These are phyloP conservation scores for Yamadazyma triangularis DNA, from an alignment of 1,139 yeast species.

Conservation along the genomic window DNA sequence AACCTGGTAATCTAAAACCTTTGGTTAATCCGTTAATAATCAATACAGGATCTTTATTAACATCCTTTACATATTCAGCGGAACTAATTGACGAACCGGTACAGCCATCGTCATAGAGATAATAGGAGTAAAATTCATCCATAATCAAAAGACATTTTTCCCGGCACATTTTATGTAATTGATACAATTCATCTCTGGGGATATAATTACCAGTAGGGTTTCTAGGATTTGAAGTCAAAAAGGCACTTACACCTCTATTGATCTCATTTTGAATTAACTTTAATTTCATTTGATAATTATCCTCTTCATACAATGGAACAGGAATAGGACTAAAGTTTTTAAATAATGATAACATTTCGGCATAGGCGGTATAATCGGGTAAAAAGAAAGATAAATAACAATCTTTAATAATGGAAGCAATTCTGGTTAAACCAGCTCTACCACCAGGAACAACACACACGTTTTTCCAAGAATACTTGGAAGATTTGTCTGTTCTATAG, in stretches of 20 bases:
- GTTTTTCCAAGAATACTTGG: conserved; percentile 61
- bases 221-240: conserved; percentile 61
- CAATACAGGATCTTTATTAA: conserved; percentile 58
- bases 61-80: conserved; percentile 54
- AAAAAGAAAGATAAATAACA: conserved; percentile 60
- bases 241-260: conserved; percentile 59
- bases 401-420: conserved; percentile 61
- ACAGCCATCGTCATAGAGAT: conserved; percentile 57
- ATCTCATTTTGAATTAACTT: conserved; percentile 53
- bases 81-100: conserved; percentile 55
- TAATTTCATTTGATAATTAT: conserved; percentile 56
- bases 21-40: conserved; percentile 63
- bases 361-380: conserved; percentile 69
- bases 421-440: conserved; percentile 63
- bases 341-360: conserved; percentile 66
- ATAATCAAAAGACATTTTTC: conserved; percentile 55
- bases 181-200: conserved; percentile 46
- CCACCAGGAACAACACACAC: conserved; percentile 72
- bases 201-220: conserved; percentile 64
- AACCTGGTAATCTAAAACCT: conserved; percentile 64
- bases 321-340: conserved; percentile 68
- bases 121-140: conserved; percentile 67
- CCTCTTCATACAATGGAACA: conserved; percentile 58
- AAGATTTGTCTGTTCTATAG: conserved; percentile 45
- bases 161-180: conserved; percentile 55